These are phyloP conservation scores for Termitomyces sp. DNA, from an alignment of 768 basidiomycete species.

Conservation along the genomic window DNA sequence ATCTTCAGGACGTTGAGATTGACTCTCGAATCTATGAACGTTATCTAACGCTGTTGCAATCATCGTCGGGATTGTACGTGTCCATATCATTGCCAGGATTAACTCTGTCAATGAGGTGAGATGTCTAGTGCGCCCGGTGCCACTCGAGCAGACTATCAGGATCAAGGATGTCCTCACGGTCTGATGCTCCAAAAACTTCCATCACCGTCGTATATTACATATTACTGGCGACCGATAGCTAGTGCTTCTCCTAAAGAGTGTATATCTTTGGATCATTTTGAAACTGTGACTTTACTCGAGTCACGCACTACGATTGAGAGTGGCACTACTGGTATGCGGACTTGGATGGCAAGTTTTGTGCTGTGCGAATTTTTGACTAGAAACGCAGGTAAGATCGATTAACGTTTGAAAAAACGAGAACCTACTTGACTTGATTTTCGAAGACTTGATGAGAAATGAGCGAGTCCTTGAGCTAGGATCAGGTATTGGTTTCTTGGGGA, in stretches of 20 bases:
- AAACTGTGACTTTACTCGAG: constrained; percentile 58
- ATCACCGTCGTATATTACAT: constrained; percentile 55
- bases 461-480: constrained; percentile 70
- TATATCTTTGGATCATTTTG: constrained; percentile 23
- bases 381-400: constrained; percentile 41
- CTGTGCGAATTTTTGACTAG: constrained; percentile 55
- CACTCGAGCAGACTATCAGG: constrained; percentile 14
- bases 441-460: constrained; percentile 40
- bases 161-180: constrained; percentile 21
- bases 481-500: constrained; percentile 72
- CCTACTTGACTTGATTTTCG: constrained; percentile 10
- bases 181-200: constrained; percentile 30
- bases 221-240: constrained; percentile 44
- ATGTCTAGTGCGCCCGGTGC: constrained; percentile 16
- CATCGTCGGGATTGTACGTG: constrained; percentile 28
- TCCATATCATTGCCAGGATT: not conserved
- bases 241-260: not conserved
- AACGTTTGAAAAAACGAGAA: not conserved
- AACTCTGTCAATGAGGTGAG: constrained; percentile 1
- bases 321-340: constrained; percentile 76
- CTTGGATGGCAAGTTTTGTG: constrained; percentile 70
- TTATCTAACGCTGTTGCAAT: constrained; percentile 43
- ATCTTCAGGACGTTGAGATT: constrained; percentile 49
- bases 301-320: constrained; percentile 68
- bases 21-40: constrained; percentile 60